A percentile compares a stretch with the other conserved stretches of the same genome.
Conservation (phyloP, 2,329 filamentous ascomycete genomes). For the Colletotrichum falcatum region DNA sequence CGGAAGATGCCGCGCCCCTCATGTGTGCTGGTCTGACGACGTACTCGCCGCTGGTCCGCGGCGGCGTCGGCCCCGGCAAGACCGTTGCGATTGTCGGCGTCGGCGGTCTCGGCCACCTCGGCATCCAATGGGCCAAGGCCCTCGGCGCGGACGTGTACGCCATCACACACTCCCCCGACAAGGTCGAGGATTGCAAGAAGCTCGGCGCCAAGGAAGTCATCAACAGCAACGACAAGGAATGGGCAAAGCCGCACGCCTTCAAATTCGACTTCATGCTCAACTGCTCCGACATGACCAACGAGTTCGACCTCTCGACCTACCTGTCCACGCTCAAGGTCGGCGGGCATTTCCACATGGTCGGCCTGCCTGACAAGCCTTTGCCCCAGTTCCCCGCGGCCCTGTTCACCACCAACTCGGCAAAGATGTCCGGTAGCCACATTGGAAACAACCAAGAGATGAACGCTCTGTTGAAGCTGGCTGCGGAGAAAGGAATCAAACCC, state of each 20-base stretch:
- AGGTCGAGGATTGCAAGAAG: constrained; percentile 69
- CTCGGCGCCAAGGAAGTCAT: constrained; percentile 72
- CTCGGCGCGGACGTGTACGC: constrained; percentile 75
- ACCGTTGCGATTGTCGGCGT: constrained; percentile 78
- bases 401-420: constrained; percentile 55
- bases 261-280: constrained; percentile 65
- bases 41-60: constrained; percentile 75
- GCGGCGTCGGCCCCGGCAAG: constrained; percentile 77
- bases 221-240: constrained; percentile 61
- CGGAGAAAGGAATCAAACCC: constrained; percentile 65
- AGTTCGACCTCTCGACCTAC: constrained; percentile 66
- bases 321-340: constrained; percentile 64
- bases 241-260: constrained; percentile 66
- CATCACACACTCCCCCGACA: constrained; percentile 69
- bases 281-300: constrained; percentile 61
- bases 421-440: constrained; percentile 65
- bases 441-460: constrained; percentile 71
- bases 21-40: constrained; percentile 83
- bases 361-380: constrained; percentile 65
- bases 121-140: constrained; percentile 76
- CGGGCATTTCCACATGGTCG: constrained; percentile 69
- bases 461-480: constrained; percentile 68
- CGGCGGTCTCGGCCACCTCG: constrained; percentile 81
- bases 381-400: constrained; percentile 55
- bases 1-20: constrained; percentile 71